These are phyloP conservation scores for Marasmius tenuissimus DNA, from an alignment of 1,284 basidiomycete species.

Conservation along the genomic window DNA sequence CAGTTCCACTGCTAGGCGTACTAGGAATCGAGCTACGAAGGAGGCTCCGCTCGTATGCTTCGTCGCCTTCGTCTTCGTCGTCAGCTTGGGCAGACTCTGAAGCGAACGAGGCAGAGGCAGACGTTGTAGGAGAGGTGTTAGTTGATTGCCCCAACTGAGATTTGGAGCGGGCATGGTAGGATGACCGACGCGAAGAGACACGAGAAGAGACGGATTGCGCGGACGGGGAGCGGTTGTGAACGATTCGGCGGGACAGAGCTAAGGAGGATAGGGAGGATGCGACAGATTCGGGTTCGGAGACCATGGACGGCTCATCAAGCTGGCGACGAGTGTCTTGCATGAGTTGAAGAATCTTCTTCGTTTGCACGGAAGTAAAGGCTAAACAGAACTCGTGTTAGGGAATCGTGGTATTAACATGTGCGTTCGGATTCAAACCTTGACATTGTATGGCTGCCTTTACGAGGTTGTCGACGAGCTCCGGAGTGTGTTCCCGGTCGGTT, in stretches of 20 bases:
- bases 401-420: neutral
- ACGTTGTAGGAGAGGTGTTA: neutral
- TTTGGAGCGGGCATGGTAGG: neutral
- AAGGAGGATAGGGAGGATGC: neutral
- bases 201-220: conserved; percentile 1
- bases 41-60: conserved; percentile 7
- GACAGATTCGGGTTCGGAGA: conserved; percentile 8
- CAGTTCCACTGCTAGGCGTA: conserved; percentile 14
- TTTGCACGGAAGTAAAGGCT: conserved; percentile 67
- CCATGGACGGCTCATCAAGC: conserved; percentile 3
- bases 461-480: conserved; percentile 47
- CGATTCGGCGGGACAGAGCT: neutral
- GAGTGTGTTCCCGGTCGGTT: conserved; percentile 31
- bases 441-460: conserved; percentile 53
- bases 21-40: conserved; percentile 1
- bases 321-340: conserved; percentile 11
- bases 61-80: conserved; percentile 17
- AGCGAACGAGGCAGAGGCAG: neutral
- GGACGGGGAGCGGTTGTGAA: neutral
- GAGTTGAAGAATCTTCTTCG: conserved; percentile 14
- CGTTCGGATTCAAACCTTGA: conserved; percentile 41
- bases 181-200: neutral
- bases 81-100: conserved; percentile 14
- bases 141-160: neutral
- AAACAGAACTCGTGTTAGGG: conserved; percentile 11